Evolutionary conservation across 805 yeast genomes (phyloP).

Genomic region (Candida easanensis): DNA sequence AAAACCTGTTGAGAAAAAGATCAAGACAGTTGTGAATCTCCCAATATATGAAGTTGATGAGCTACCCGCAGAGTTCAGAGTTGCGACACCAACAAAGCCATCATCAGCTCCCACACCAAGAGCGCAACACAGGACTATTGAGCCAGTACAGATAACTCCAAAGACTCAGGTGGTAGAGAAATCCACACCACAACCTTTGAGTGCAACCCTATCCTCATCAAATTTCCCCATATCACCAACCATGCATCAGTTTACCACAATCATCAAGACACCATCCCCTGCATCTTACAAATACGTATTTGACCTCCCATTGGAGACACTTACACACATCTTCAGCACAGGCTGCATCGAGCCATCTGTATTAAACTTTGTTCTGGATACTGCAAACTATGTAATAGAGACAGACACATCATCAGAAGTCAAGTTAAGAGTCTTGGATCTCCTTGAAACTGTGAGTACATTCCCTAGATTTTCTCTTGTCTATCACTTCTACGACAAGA

Average conservation of each 20-base stretch:
- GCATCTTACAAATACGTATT: conserved; percentile 39
- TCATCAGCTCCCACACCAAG: conserved; percentile 27
- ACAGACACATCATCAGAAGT: background rate
- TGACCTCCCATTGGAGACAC: conserved; percentile 25
- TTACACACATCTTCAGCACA: conserved; percentile 32
- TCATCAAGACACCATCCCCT: conserved; percentile 32
- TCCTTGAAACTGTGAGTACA: conserved; percentile 13
- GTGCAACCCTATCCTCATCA: background rate
- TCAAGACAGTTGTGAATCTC: conserved; percentile 23
- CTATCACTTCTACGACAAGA: conserved; percentile 15
- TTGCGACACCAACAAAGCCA: conserved; percentile 50
- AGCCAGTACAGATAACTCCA: too few species aligned
- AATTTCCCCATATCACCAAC: conserved; percentile 45
- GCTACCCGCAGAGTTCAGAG: conserved; percentile 38
- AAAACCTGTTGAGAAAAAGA: conserved; percentile 35
- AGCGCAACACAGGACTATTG: too few species aligned
- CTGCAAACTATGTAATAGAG: conserved; percentile 23
- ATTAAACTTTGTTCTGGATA: conserved; percentile 45
- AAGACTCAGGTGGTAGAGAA: too few species aligned
- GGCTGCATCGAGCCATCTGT: conserved; percentile 51
- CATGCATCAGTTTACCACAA: conserved; percentile 42
- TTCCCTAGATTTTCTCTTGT: conserved; percentile 26
- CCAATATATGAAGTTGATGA: conserved; percentile 41
- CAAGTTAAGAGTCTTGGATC: background rate
- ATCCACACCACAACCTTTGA: too few species aligned